phyloP scores from a whole-genome alignment of 768 basidiomycete species.

The Rhodosporidiobolus sp. region DNA sequence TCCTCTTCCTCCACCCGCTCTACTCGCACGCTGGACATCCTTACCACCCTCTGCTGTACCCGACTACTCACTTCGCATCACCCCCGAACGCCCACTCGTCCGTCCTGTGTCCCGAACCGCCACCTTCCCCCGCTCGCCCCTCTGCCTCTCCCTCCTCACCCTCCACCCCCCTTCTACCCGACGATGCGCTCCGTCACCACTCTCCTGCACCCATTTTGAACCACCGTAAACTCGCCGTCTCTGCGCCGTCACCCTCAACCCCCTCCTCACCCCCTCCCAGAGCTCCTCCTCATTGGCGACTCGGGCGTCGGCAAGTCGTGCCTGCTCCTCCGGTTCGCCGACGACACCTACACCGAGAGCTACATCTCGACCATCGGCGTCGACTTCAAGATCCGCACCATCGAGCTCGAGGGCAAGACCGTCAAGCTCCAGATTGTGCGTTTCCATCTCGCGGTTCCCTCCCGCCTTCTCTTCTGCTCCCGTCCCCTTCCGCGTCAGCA shows the following conservation, averaged over 20 bases:
- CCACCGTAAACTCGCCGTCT: background rate
- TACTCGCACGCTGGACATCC: too few species aligned
- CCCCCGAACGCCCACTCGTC: background rate
- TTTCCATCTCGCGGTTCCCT: too few species aligned
- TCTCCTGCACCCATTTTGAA: background rate
- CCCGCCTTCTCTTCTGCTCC: background rate
- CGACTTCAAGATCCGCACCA: slow-evolving; percentile 98
- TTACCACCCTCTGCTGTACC: too few species aligned
- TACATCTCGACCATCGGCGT: slow-evolving; percentile 97
- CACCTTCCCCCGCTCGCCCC: background rate
- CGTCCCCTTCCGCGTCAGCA: background rate
- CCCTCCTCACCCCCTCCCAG: background rate
- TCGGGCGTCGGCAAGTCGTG: slow-evolving; percentile 87
- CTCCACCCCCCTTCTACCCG: background rate
- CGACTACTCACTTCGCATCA: background rate
- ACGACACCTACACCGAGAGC: slow-evolving; percentile 98
- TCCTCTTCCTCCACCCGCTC: background rate
- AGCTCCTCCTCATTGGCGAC: slow-evolving; percentile 42
- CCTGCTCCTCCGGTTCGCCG: slow-evolving; percentile 71
- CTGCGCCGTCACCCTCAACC: background rate
- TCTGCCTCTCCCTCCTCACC: background rate
- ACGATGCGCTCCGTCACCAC: background rate
- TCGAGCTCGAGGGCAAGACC: slow-evolving; percentile 94
- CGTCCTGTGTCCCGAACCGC: background rate
- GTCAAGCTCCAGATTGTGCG: slow-evolving; percentile 95